Evolutionary conservation across 257 asterid genomes (phyloP), one percentile per base, ranked within the genome.

Genomic region (Solanum sejunctum): DNA sequence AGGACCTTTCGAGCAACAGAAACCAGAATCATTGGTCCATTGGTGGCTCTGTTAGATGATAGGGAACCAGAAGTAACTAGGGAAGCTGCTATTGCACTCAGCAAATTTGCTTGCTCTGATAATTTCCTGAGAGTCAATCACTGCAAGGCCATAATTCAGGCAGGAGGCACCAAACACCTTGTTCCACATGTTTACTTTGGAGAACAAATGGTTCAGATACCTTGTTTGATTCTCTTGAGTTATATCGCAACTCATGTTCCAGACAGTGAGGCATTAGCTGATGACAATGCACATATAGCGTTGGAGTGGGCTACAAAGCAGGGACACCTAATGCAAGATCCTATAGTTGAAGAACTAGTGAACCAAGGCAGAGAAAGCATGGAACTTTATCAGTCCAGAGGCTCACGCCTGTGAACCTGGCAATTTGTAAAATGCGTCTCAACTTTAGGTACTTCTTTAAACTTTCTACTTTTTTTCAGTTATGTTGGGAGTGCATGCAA

Each of bases 1-100:
- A 64, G 87, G 16, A 85, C 87, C 28, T 85, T 85, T n/a, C 87
- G 87, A 80, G 87, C 87, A 28, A 78, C 87, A 10, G 87, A 85
- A n/a, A 85, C 87, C 41, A 49, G 87, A 56, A 55, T 69, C n/a
- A 83, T 83, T 83, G 0, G 26, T 66, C 85, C 85, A 20, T 52
- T 83, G 60, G 85, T 83, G 56, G 69, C 41, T 32, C 70, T 69
- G 5, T 75, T 83, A 55, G 85, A 83, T 32, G 85, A 83, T 47
- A 55, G 81, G 41, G 85, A 83, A 57, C 85, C 85, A 47, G 85
- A 83, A 52, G 56, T 83, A 57, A 83, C 81, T 28, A 69, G 81
- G 12, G 85, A 67, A 7, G 85, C 85, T 12, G 80, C 85, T 32
- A 83, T 51, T 43, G 85, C 85, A 69, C 81, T 83, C 56, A 54